Evolutionary conservation across 768 basidiomycete species (phyloP), one percentile per base, ranked within the genome.

Genomic region (Mycena olivaceomarginata): DNA sequence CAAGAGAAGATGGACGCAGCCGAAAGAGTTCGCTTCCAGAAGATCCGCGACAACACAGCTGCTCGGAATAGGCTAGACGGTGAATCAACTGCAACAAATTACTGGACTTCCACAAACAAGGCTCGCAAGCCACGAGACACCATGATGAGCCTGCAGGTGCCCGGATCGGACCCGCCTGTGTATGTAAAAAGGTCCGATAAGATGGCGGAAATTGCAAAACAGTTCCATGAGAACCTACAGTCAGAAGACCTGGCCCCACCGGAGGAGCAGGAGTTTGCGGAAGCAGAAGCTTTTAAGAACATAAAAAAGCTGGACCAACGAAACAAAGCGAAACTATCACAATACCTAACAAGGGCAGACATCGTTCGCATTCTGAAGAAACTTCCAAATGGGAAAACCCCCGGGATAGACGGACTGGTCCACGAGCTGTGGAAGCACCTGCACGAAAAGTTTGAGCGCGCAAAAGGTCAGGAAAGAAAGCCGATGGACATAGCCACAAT

Each of bases 121-220:
- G 22, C 8, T 3, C 31, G n/a, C 7, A 53, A 53, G 11, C 51
- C 51, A n/a, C 1, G 51, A 11, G 51, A 53, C 18, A n/a, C n/a
- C 11, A 53, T 11, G 2, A 8, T 53, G 7, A 57, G 77, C 0
- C 77, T 86, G 0, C 57, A 45, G 2, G 20, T 75, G 5, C 69
- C 69, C 15, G 40, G 59, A 51, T 12, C 2, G 0, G n/a, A 69
- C 0, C 51, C 67, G 1, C n/a, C 59, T 5, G 67, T 5, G 56
- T 83, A 81, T 40, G 78, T 80, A 67, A 83, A 76, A 1, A 51
- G 70, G 0, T 83, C 85, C 0, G 12, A 73, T 0, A 67, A 83
- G 18, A 88, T 88, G 87, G 83, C 85, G 0, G 69, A 85, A 0
- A 67, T 87, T 0, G 84, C 85, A 0, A 70, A 66, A 31, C 25